Evolutionary conservation across 768 basidiomycete genomes (phyloP).

Genomic region (Pleurotus salmoneostramineus): DNA sequence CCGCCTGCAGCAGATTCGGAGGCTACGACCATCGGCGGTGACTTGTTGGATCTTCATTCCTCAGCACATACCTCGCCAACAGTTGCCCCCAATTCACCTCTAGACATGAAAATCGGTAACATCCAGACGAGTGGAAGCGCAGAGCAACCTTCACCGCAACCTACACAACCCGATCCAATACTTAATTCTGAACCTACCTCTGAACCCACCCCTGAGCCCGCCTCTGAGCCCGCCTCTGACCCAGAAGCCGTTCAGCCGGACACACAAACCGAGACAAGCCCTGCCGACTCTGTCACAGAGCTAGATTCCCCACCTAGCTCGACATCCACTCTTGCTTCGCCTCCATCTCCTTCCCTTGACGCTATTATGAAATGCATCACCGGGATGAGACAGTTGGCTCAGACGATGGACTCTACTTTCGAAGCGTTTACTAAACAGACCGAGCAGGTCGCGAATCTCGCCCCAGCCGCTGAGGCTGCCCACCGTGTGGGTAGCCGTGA

Average conservation of each 20-base stretch:
- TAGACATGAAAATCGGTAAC: conserved; percentile 2
- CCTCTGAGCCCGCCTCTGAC: too few species aligned
- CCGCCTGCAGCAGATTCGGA: background rate
- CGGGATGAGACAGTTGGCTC: background rate
- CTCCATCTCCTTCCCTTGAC: background rate
- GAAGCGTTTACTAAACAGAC: conserved; percentile 43
- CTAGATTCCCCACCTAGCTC: background rate
- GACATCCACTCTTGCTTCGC: background rate
- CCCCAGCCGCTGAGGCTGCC: conserved; percentile 38
- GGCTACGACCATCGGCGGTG: background rate
- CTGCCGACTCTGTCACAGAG: background rate
- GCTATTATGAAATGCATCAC: conserved; percentile 1
- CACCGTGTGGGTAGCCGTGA: conserved; percentile 32
- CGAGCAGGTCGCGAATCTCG: conserved; percentile 35
- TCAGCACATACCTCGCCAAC: conserved; percentile 3
- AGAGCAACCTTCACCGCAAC: background rate
- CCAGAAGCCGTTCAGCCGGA: too few species aligned
- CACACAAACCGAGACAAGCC: too few species aligned
- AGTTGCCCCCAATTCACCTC: background rate
- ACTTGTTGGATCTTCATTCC: background rate
- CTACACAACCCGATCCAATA: too few species aligned
- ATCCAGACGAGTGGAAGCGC: background rate
- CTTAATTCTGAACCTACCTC: too few species aligned
- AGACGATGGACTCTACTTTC: conserved; percentile 35
- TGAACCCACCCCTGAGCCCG: too few species aligned